Conservation (phyloP, 2,329 filamentous ascomycete genomes). For the Alternaria atra region DNA sequence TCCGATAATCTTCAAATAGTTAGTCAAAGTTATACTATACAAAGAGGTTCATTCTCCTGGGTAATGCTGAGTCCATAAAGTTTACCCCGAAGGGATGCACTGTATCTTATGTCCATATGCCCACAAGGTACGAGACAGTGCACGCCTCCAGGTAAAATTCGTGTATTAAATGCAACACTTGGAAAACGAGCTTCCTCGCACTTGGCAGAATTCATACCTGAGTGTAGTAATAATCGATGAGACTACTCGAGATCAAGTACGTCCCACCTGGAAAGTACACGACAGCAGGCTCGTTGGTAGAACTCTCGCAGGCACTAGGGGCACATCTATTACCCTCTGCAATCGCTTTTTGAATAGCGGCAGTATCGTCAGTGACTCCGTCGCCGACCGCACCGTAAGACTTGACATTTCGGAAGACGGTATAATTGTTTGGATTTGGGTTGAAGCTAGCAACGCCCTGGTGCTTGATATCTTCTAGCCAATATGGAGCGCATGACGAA, state of each 20-base stretch:
- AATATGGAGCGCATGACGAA: conserved; percentile 46
- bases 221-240: conserved; percentile 71
- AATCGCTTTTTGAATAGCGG: conserved; percentile 61
- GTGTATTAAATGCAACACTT: not conserved
- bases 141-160: not conserved
- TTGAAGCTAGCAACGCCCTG: conserved; percentile 54
- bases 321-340: conserved; percentile 53
- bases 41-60: not conserved
- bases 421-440: conserved; percentile 49
- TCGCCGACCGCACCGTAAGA: conserved; percentile 53
- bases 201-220: conserved; percentile 45
- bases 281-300: conserved; percentile 63
- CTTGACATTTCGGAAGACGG: conserved; percentile 55
- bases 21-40: not conserved
- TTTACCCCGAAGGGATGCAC: not conserved
- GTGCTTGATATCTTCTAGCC: conserved; percentile 54
- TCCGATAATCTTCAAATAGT: conserved; percentile 58
- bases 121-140: not conserved
- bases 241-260: conserved; percentile 65
- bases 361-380: conserved; percentile 57
- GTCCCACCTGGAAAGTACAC: conserved; percentile 68
- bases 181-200: not conserved
- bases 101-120: not conserved
- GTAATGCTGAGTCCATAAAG: not conserved
- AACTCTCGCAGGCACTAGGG: conserved; percentile 52